These are phyloP conservation scores for Ganoderma multipileum DNA, from an alignment of 1,284 basidiomycete genomes.

Conservation along the genomic window DNA sequence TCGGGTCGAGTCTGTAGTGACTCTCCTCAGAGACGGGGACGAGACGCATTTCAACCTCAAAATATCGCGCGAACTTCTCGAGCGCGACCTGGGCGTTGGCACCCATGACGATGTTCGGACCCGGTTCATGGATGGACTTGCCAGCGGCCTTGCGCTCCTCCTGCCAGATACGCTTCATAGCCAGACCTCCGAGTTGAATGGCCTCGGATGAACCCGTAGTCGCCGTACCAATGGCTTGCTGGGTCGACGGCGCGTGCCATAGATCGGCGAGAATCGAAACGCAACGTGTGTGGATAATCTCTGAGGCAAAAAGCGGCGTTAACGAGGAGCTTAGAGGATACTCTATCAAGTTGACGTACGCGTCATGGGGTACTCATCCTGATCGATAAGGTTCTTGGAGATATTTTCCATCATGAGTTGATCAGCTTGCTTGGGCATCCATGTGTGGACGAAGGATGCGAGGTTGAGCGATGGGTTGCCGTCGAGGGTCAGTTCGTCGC, in stretches of 20 bases:
- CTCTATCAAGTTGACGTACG: slow-evolving; percentile 48
- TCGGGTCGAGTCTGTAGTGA: slow-evolving; percentile 84
- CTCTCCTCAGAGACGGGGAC: slow-evolving; percentile 81
- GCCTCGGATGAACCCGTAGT: slow-evolving; percentile 95
- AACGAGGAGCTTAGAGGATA: not conserved
- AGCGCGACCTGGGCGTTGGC: slow-evolving; percentile 49
- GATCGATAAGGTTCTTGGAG: slow-evolving; percentile 89
- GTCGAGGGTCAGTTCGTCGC: slow-evolving; percentile 85
- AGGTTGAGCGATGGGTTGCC: slow-evolving; percentile 84
- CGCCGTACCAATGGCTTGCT: slow-evolving; percentile 87
- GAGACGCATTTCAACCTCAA: slow-evolving; percentile 86
- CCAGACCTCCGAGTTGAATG: slow-evolving; percentile 92
- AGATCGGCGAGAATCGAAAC: slow-evolving; percentile 89
- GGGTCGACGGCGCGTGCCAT: slow-evolving; percentile 85
- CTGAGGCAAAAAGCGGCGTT: slow-evolving; percentile 40
- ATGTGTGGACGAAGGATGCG: slow-evolving; percentile 75
- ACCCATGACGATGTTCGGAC: slow-evolving; percentile 54
- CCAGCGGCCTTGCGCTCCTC: slow-evolving; percentile 86
- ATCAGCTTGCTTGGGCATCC: slow-evolving; percentile 68
- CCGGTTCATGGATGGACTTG: slow-evolving; percentile 87
- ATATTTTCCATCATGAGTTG: slow-evolving; percentile 86
- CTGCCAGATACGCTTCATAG: slow-evolving; percentile 97
- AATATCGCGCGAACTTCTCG: slow-evolving; percentile 94
- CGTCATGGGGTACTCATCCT: slow-evolving; percentile 91
- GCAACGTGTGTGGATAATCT: slow-evolving; percentile 82